Evolutionary conservation across 1,284 basidiomycete species (phyloP).

Genomic region (Schizophyllum amplum): DNA sequence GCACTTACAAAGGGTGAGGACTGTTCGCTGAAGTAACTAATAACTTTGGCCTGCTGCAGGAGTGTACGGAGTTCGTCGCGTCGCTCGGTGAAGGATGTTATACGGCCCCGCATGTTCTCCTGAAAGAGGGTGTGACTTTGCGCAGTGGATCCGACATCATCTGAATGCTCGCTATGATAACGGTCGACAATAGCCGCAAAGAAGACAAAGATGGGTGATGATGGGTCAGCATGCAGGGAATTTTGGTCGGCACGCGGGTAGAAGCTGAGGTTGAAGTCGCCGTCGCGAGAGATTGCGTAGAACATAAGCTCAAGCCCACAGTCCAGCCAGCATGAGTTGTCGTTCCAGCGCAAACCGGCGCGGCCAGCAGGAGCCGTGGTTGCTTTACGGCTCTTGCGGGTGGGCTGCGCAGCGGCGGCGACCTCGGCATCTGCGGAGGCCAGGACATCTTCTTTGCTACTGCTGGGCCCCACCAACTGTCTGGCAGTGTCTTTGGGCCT

Average conservation of each 20-base stretch:
- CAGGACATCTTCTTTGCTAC: no score
- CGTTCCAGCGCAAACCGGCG: conserved; percentile 12
- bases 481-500: conserved; percentile 18
- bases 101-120: neutral
- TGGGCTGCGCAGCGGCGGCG: no score
- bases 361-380: no score
- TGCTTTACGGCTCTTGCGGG: no score
- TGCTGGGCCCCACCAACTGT: conserved; percentile 9
- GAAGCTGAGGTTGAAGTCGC: neutral
- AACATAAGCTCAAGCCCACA: conserved; percentile 13
- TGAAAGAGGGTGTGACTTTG: neutral
- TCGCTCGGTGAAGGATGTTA: neutral
- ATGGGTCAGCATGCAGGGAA: neutral
- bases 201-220: neutral
- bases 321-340: conserved; percentile 21
- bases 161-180: neutral
- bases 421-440: no score
- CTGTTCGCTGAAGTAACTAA: neutral
- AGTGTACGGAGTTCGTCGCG: neutral
- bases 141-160: neutral
- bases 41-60: neutral
- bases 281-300: neutral
- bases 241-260: neutral
- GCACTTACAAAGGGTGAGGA: neutral
- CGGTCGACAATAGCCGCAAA: neutral